Evolutionary conservation across 345 rosid genomes (phyloP), one percentile per base, ranked within the genome.

Genomic region (Eutrema yunnanense): DNA sequence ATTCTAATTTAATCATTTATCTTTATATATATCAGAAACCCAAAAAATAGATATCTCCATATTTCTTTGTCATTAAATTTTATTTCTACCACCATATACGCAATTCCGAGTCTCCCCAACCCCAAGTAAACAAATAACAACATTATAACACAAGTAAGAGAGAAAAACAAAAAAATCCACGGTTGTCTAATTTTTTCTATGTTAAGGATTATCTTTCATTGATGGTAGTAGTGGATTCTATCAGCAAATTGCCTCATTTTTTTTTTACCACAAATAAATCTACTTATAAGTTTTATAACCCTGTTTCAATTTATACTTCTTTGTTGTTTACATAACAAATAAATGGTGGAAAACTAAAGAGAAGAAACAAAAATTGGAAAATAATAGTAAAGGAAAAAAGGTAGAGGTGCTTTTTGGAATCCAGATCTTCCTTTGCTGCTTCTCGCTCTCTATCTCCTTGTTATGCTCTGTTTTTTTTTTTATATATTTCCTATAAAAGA

Each of bases 401-500:
- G 73, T 75, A 62, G 77, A 74, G 72, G 50, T 76, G 80, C 73
- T 71, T 71, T 80, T 74, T 78, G 81, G 88, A 91, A 88, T 88
- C 92, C 84, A 81, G 90, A 88, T 84, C 88, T 86, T 85, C 82
- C 58, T 70, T 81, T 65, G 69, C 77, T 41, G 56, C 68, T 64
- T 56, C 61, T 40, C 54, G 42, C 27, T 29, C 70, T 33, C 34
- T 63, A 68, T 61, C 61, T 62, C 75, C 43, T 29, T 40, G 51
- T 38, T 53, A 6, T 46, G 63, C 79, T 76, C 79, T 63, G 71
- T 76, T 56, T 75, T 51, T 81, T 47, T 67, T 47, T 67, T 80
- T 80, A 82, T 22, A 22, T 22, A 22, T 22, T 80, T 85, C 79
- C 81, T 85, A 85, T 85, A 88, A 85, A 86, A 81, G 86, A 90